Evolutionary conservation across 2,329 filamentous ascomycete genomes (phyloP).

Genomic region (Colletotrichum trifolii): DNA sequence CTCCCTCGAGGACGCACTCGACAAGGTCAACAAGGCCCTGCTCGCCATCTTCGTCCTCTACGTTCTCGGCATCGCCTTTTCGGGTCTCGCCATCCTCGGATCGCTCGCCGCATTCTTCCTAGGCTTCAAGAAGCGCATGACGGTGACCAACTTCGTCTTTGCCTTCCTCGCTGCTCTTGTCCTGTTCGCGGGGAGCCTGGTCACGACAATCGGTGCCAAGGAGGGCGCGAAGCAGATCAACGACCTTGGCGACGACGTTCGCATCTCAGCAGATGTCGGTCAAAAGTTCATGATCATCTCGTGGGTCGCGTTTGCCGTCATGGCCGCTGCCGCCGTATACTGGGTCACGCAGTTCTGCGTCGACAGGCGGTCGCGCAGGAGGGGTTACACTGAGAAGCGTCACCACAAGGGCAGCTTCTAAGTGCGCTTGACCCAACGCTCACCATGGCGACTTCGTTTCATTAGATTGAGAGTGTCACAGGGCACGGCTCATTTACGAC

Average conservation of each 20-base stretch:
- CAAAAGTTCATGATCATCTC: constrained; percentile 56
- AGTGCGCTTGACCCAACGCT: no score
- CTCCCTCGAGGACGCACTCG: constrained; percentile 58
- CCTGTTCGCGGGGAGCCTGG: constrained; percentile 54
- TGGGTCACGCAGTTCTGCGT: constrained; percentile 52
- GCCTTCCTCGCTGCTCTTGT: constrained; percentile 49
- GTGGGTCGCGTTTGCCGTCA: constrained; percentile 60
- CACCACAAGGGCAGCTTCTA: constrained; percentile 44
- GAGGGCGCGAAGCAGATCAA: constrained; percentile 56
- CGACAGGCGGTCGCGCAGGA: constrained; percentile 43
- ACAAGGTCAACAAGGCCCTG: constrained; percentile 61
- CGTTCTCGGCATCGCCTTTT: constrained; percentile 54
- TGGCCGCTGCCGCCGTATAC: constrained; percentile 52
- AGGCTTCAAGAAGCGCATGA: constrained; percentile 38
- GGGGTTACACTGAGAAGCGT: constrained; percentile 30
- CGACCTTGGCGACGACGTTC: constrained; percentile 54
- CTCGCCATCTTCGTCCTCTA: constrained; percentile 62
- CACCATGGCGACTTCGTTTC: background rate
- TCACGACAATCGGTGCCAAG: constrained; percentile 54
- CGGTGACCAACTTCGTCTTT: constrained; percentile 51
- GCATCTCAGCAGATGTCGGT: constrained; percentile 56
- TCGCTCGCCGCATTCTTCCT: constrained; percentile 50
- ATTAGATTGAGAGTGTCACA: constrained; percentile 2
- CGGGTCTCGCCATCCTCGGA: constrained; percentile 56
- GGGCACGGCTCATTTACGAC: constrained; percentile 1